These are phyloP conservation scores for Phytophthora tentaculata DNA, from an alignment of 352 stramenopile genomes.

Conservation along the genomic window DNA sequence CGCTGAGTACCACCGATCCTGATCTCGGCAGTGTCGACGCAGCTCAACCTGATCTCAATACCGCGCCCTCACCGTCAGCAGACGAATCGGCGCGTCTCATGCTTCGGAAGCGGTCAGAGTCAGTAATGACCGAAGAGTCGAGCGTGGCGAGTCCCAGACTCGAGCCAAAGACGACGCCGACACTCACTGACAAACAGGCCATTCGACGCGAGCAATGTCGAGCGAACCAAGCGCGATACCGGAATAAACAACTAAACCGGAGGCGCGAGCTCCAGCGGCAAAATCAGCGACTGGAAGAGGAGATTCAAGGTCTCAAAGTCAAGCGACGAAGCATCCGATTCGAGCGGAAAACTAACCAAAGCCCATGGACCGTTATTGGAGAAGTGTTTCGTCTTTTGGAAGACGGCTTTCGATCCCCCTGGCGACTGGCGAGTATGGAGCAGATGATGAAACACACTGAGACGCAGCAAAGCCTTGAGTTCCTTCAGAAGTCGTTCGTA, in stretches of 20 bases:
- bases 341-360: constrained; percentile 17
- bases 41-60: constrained; percentile 12
- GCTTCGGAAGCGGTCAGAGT: constrained; percentile 13
- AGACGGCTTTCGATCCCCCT: constrained; percentile 21
- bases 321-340: constrained; percentile 10
- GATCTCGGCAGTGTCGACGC: constrained; percentile 11
- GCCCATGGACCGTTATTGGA: constrained; percentile 21
- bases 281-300: constrained; percentile 19
- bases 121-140: constrained; percentile 13
- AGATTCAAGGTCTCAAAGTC: constrained; percentile 20
- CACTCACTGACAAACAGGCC: constrained; percentile 16
- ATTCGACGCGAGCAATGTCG: constrained; percentile 30
- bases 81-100: constrained; percentile 18
- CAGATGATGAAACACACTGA: constrained; percentile 19
- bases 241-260: constrained; percentile 20
- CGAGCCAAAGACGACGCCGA: constrained; percentile 9
- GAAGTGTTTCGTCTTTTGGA: constrained; percentile 26
- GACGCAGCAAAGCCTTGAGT: constrained; percentile 2
- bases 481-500: constrained; percentile 17
- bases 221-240: constrained; percentile 32
- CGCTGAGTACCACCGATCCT: constrained; percentile 8
- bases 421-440: constrained; percentile 11
- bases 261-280: constrained; percentile 11
- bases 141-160: constrained; percentile 10
- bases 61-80: constrained; percentile 5